Percentiles rank a stretch among this genome's conserved stretches.
Conservation (phyloP, 768 basidiomycete genomes). For the Cystofilobasidium ferigula region DNA sequence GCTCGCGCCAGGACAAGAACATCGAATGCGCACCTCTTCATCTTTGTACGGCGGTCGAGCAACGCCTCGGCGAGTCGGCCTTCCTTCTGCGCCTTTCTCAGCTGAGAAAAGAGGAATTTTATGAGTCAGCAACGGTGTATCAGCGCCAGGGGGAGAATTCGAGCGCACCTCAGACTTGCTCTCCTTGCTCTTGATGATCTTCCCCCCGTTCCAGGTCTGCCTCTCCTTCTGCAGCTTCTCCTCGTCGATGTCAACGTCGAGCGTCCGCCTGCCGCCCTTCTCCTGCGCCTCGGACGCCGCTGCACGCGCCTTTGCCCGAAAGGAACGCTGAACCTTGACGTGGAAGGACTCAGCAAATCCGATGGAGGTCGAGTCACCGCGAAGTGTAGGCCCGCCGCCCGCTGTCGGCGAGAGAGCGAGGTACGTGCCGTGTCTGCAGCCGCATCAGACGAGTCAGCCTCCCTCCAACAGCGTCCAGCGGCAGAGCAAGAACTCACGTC, state of each 20-base stretch:
- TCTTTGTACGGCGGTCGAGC: constrained; percentile 65
- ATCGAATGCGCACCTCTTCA: constrained; percentile 57
- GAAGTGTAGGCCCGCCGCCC: constrained; percentile 61
- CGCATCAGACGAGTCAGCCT: constrained; percentile 46
- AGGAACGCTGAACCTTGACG: constrained; percentile 81
- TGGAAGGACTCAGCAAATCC: constrained; percentile 78
- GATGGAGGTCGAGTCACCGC: constrained; percentile 74
- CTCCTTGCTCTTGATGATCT: constrained; percentile 54
- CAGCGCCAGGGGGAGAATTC: neutral
- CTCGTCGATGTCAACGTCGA: constrained; percentile 54
- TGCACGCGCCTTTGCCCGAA: constrained; percentile 68
- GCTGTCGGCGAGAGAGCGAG: constrained; percentile 75
- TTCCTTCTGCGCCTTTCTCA: constrained; percentile 67
- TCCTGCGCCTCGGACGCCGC: constrained; percentile 43
- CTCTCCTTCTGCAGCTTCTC: constrained; percentile 56
- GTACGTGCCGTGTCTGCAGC: constrained; percentile 75
- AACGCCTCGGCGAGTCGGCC: constrained; percentile 70
- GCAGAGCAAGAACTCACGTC: neutral
- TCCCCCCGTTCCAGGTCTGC: constrained; percentile 77
- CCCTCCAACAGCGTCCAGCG: neutral
- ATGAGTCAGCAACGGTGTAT: constrained; percentile 4
- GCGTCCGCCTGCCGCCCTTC: constrained; percentile 54
- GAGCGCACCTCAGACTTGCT: constrained; percentile 61
- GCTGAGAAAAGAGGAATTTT: constrained; percentile 40
- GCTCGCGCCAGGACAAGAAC: neutral